Base-by-base conservation (phyloP, 1,284 basidiomycete genomes). In the Microstroma glucosiphilum region DNA sequence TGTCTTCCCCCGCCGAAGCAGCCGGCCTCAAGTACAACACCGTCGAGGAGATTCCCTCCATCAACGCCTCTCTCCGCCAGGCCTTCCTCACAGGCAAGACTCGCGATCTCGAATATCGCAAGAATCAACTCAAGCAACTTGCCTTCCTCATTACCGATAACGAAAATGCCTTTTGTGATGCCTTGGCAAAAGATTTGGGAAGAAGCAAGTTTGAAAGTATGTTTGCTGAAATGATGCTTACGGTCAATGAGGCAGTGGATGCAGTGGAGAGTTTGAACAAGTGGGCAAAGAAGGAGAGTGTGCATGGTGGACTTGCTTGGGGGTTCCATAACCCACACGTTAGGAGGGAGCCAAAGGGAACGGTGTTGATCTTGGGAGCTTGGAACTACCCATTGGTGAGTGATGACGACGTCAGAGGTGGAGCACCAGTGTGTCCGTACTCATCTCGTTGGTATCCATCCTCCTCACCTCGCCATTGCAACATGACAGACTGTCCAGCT, bases 221-320 rank as follows among this genome's bases (percentile, higher is more conserved):
- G 60, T 71, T 77, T 48, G 75, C 67, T 42, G 81, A 82, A 59
- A 57, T 81, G 46, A 67, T 73, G 51, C 59, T 69, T 57, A 71
- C 71, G 48, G 69, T 68, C 42, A 80, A 81, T 51, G 90, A 92
- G 70, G 83, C 85, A 56, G 83, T 86, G 57, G 80, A 83, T 0
- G 85, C 87, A 0, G 85, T 90, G 69, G 82, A 86, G 58, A 84
- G 86, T 58, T 83, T 93, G 51, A 85, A 79, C 60, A 71, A 73
- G 53, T 82, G 80, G 80, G 71, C 79, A 42, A 78, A 75, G 66
- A 72, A 76, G 15, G 48, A 64, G 23, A 68, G 69, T 53, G 75
- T 75, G 13, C 74, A 69, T 65, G 72, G 76, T 9, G 72, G 69
- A 19, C 41, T 71, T 9, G 71, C 75, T 13, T 81, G 78, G 75